phyloP scores from a whole-genome alignment of 1,139 yeast genomes.

The Suhomyces bolitotheri region DNA sequence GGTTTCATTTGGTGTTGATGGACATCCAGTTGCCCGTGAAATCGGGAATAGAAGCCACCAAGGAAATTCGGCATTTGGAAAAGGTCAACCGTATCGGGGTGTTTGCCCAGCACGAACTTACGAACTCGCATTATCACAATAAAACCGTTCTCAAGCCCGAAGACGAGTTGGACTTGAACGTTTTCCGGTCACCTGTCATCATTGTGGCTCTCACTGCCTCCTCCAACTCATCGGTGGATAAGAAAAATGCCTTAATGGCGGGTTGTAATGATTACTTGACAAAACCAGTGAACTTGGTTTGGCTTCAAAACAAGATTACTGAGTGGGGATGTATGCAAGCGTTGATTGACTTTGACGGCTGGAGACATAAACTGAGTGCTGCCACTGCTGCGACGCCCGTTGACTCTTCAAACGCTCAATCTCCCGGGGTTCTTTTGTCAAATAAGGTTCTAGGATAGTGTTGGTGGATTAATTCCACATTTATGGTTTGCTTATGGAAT shows the following conservation, averaged over 20 bases:
- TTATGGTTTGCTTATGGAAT: too few species aligned
- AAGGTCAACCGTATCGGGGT: constrained; percentile 81
- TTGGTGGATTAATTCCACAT: background rate
- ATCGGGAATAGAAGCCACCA: constrained; percentile 91
- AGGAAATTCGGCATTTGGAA: constrained; percentile 82
- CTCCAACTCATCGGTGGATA: constrained; percentile 76
- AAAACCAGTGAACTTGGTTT: constrained; percentile 92
- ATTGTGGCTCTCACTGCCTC: constrained; percentile 96
- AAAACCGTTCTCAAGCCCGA: constrained; percentile 33
- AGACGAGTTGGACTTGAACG: constrained; percentile 55
- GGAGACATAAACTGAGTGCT: constrained; percentile 50
- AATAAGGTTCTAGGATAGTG: constrained; percentile 2
- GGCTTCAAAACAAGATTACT: constrained; percentile 91
- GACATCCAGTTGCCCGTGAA: constrained; percentile 93
- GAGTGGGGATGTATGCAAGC: constrained; percentile 99
- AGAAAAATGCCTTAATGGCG: constrained; percentile 88
- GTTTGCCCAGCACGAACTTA: constrained; percentile 52
- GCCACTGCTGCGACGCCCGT: constrained; percentile 4
- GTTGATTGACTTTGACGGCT: constrained; percentile 90
- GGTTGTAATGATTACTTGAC: constrained; percentile 97
- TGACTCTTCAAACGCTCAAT: background rate
- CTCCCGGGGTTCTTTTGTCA: constrained; percentile 7
- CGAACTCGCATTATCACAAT: constrained; percentile 21
- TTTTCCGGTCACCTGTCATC: constrained; percentile 86
- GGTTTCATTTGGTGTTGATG: constrained; percentile 89